Percentiles rank a stretch among this genome's conserved stretches.
Conservation (phyloP, 306 rosid species). For the Myrica gale region DNA sequence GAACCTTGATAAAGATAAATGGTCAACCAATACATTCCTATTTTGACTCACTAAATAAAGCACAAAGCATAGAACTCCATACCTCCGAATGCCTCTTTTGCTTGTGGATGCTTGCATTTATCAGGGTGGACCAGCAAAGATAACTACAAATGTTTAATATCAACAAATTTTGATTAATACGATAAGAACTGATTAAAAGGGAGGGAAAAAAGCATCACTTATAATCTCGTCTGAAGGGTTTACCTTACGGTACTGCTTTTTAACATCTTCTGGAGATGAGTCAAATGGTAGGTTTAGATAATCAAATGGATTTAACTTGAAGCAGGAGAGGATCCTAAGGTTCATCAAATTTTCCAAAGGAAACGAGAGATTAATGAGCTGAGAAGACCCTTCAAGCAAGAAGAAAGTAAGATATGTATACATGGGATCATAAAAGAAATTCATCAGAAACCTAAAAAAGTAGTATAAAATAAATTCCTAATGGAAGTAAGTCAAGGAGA, state of each 20-base stretch:
- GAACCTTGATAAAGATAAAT: conserved; percentile 19
- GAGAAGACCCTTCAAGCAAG: neutral
- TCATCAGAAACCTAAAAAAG: neutral
- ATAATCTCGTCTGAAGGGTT: conserved; percentile 18
- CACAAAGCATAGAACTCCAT: conserved; percentile 26
- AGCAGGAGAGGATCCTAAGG: conserved; percentile 83
- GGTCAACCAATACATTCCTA: neutral
- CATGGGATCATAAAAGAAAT: neutral
- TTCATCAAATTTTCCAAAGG: conserved; percentile 9
- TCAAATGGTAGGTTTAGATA: conserved; percentile 76
- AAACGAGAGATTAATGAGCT: conserved; percentile 27
- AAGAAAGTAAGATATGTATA: too few species aligned
- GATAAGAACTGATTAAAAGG: conserved; percentile 2
- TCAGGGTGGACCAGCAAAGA: conserved; percentile 97
- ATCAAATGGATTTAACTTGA: conserved; percentile 87
- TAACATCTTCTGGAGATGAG: conserved; percentile 70
- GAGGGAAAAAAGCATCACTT: conserved; percentile 8
- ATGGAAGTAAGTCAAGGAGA: too few species aligned
- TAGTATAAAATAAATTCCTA: too few species aligned
- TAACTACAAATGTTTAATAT: conserved; percentile 46
- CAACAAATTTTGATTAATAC: conserved; percentile 4
- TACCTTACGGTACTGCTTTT: conserved; percentile 95
- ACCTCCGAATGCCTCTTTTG: conserved; percentile 99
- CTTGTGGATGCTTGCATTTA: conserved; percentile 96
- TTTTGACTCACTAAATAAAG: conserved; percentile 7